Evolutionary conservation across 2,329 filamentous ascomycete genomes (phyloP).

Genomic region (Aaosphaeria pasadenensis): DNA sequence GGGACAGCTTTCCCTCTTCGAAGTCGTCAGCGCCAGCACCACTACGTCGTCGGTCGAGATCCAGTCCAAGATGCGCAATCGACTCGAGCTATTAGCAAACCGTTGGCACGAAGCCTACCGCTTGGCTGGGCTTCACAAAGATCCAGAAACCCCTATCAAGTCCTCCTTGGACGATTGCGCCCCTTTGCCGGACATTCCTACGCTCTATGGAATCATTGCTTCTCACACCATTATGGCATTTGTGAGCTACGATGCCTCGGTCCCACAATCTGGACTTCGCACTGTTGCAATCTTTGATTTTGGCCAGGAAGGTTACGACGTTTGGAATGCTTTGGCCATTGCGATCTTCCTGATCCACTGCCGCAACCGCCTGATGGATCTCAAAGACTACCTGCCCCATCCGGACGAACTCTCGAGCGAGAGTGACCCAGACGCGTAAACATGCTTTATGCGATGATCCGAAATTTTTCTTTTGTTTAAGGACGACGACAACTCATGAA

Average conservation of each 20-base stretch:
- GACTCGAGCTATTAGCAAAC: slow-evolving; percentile 43
- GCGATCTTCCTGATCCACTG: slow-evolving; percentile 55
- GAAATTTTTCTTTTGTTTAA: no score
- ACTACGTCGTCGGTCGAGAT: slow-evolving; percentile 38
- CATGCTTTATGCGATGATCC: background rate
- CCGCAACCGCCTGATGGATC: slow-evolving; percentile 48
- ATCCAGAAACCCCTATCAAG: background rate
- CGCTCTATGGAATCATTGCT: slow-evolving; percentile 55
- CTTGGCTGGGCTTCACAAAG: background rate
- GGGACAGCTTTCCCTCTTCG: slow-evolving; percentile 44
- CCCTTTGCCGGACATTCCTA: slow-evolving; percentile 35
- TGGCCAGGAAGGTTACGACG: slow-evolving; percentile 51
- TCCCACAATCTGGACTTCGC: slow-evolving; percentile 28
- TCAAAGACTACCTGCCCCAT: slow-evolving; percentile 37
- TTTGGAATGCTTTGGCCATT: slow-evolving; percentile 59
- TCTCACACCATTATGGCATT: slow-evolving; percentile 53
- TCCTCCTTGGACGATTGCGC: slow-evolving; percentile 2
- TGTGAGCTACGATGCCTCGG: slow-evolving; percentile 48
- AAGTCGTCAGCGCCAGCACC: slow-evolving; percentile 41
- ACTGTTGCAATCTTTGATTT: slow-evolving; percentile 55
- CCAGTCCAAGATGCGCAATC: slow-evolving; percentile 42
- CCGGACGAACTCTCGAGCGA: slow-evolving; percentile 4
- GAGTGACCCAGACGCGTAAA: slow-evolving; percentile 32
- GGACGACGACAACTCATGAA: no score
- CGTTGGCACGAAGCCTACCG: slow-evolving; percentile 38